These are phyloP conservation scores for Colletotrichum sp. DNA, from an alignment of 2,329 filamentous ascomycete species.

Conservation along the genomic window DNA sequence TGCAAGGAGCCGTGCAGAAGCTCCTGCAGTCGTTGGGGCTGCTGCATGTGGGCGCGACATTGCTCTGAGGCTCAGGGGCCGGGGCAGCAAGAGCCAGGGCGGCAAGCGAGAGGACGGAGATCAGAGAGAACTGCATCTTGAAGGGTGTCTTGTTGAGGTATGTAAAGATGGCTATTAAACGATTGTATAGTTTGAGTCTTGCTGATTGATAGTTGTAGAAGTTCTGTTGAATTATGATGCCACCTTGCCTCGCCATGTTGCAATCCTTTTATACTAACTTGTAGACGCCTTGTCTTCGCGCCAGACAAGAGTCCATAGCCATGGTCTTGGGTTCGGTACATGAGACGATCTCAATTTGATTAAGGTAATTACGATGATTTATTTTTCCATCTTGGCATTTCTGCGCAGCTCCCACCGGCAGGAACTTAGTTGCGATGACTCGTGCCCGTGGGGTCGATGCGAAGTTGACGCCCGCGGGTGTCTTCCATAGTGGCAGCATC, in stretches of 20 bases:
- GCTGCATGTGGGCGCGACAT: neutral
- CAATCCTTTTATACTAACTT: neutral
- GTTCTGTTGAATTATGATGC: neutral
- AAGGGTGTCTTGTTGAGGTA: neutral
- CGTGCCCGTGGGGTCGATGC: neutral
- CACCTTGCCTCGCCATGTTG: neutral
- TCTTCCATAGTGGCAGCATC: neutral
- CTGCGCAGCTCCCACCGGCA: neutral
- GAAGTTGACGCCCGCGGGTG: neutral
- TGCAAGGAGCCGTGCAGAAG: neutral
- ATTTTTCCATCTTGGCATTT: neutral
- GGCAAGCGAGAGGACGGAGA: neutral
- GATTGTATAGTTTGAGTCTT: neutral
- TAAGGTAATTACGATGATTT: neutral
- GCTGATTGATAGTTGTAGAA: neutral
- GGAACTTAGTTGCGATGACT: neutral
- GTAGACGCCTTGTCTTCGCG: neutral
- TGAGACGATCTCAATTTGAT: neutral
- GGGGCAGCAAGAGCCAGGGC: neutral
- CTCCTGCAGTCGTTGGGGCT: neutral
- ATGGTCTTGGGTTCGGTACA: neutral
- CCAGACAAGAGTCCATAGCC: neutral
- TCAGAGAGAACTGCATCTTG: neutral
- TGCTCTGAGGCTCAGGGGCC: neutral
- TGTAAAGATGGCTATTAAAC: neutral